phyloP scores from a whole-genome alignment of 1,139 yeast species.

The Yamadazyma friedrichii region DNA sequence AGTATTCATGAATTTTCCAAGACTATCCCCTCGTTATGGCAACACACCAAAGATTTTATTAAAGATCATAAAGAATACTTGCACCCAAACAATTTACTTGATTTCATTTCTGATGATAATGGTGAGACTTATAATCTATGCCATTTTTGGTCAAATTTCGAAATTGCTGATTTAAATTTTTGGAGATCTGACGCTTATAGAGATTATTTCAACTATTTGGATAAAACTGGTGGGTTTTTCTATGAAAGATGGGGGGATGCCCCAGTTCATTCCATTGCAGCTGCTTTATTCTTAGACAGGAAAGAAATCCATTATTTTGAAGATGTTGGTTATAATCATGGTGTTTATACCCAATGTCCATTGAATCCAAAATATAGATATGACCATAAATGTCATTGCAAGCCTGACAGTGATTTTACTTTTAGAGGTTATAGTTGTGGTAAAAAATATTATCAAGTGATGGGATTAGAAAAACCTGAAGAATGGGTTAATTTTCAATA shows the following conservation, averaged over 20 bases:
- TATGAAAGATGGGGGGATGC: conserved; percentile 98
- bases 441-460: conserved; percentile 46
- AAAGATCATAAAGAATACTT: conserved; percentile 41
- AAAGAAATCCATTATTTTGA: conserved; percentile 74
- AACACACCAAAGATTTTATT: conserved; percentile 50
- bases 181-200: conserved; percentile 70
- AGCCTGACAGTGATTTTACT: conserved; percentile 51
- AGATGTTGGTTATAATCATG: conserved; percentile 81
- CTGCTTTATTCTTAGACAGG: conserved; percentile 64
- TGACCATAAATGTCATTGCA: conserved; percentile 49
- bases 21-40: conserved; percentile 64
- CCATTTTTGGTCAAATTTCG: conserved; percentile 95
- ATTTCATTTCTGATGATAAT: conserved; percentile 55
- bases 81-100: conserved; percentile 47
- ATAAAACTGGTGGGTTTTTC: conserved; percentile 80
- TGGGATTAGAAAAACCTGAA: conserved; percentile 41
- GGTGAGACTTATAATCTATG: conserved; percentile 74
- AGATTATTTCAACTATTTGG: conserved; percentile 69
- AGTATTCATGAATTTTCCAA: conserved; percentile 59
- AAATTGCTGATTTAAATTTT: conserved; percentile 74
- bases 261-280: conserved; percentile 85
- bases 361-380: conserved; percentile 43
- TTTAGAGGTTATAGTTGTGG: conserved; percentile 58
- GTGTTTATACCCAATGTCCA: conserved; percentile 60
- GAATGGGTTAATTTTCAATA: conserved; percentile 35